phyloP scores from a whole-genome alignment of 805 yeast genomes.

The Pichia ethanolica region DNA sequence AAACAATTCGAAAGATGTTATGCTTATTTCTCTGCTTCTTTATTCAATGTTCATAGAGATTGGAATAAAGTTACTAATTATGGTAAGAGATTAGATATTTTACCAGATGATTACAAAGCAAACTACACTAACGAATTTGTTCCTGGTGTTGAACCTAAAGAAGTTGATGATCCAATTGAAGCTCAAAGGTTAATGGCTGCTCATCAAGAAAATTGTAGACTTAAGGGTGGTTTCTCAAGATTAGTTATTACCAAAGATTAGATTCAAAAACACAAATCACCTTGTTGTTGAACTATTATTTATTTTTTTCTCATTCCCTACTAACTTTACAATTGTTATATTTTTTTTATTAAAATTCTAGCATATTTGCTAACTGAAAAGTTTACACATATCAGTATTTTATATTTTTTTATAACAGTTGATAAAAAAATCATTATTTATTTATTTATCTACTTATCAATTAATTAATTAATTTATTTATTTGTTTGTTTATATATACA shows the following conservation, averaged over 20 bases:
- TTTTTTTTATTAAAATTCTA: too few relatives aligned
- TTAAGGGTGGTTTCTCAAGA: conserved; percentile 3
- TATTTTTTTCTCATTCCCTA: too few relatives aligned
- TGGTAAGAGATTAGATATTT: conserved; percentile 46
- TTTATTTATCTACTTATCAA: too few relatives aligned
- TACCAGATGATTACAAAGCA: conserved; percentile 41
- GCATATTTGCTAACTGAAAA: too few relatives aligned
- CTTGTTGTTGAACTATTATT: too few relatives aligned
- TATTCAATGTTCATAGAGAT: conserved; percentile 48
- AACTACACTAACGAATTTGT: conserved; percentile 46
- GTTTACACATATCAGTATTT: too few relatives aligned
- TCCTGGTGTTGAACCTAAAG: conserved; percentile 43
- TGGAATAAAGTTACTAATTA: conserved; percentile 50
- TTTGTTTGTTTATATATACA: not conserved
- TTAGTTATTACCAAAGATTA: not conserved
- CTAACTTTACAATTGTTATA: too few relatives aligned
- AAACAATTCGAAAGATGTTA: conserved; percentile 44
- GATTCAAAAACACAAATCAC: not conserved
- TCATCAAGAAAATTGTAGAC: conserved; percentile 3
- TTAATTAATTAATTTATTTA: not conserved
- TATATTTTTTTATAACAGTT: too few relatives aligned
- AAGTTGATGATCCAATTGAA: conserved; percentile 38
- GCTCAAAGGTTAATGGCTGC: conserved; percentile 39
- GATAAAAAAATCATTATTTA: too few relatives aligned
- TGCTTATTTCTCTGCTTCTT: conserved; percentile 46